Evolutionary conservation across 2,329 filamentous ascomycete genomes (phyloP).

Genomic region (Raffaelea arxii): DNA sequence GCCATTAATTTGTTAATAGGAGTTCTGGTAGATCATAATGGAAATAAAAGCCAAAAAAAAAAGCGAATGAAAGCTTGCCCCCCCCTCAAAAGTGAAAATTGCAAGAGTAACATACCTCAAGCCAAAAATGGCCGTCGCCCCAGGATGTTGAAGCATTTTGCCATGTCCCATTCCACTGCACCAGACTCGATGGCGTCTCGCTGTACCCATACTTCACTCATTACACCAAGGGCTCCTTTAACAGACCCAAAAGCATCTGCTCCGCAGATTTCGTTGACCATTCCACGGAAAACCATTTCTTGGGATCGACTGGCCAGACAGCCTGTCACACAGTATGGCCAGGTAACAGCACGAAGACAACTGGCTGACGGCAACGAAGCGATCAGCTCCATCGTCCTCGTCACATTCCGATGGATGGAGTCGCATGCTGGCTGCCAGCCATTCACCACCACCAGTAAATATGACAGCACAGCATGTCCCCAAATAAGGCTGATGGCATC

Average conservation of each 20-base stretch:
- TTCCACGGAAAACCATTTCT: constrained; percentile 30
- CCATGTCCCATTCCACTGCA: constrained; percentile 33
- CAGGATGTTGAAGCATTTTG: constrained; percentile 25
- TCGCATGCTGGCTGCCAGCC: constrained; percentile 36
- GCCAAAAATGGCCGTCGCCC: constrained; percentile 15
- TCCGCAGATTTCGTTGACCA: constrained; percentile 30
- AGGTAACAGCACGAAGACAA: constrained; percentile 22
- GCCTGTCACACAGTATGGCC: constrained; percentile 25
- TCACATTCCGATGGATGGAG: constrained; percentile 11
- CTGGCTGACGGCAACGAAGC: constrained; percentile 15
- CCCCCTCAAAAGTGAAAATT: too few species aligned
- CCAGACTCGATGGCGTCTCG: constrained; percentile 24
- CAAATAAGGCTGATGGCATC: constrained; percentile 26
- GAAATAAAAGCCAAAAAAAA: neutral
- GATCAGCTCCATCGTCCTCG: constrained; percentile 10
- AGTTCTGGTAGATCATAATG: neutral
- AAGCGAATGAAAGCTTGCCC: neutral
- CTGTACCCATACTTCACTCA: constrained; percentile 35
- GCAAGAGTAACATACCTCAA: constrained; percentile 8
- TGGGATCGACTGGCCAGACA: constrained; percentile 27
- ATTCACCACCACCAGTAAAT: constrained; percentile 36
- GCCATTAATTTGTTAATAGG: too few species aligned
- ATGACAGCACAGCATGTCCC: constrained; percentile 37
- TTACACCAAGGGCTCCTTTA: constrained; percentile 30
- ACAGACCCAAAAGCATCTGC: constrained; percentile 35